These are phyloP conservation scores for Pichia ethanolica DNA, from an alignment of 805 yeast species.

Conservation along the genomic window DNA sequence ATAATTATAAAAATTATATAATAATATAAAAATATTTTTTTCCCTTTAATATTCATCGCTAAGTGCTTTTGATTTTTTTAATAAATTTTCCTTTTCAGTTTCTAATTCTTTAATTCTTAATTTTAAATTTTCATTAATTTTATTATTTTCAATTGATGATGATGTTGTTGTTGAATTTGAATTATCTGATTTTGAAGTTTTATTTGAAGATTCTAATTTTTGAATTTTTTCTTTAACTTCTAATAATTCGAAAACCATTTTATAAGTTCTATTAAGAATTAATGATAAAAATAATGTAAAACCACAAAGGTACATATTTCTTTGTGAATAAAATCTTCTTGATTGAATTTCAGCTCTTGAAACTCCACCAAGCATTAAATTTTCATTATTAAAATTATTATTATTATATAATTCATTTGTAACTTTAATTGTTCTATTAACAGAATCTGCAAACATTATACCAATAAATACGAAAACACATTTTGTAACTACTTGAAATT, in stretches of 20 bases:
- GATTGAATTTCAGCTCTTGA: conserved; percentile 84
- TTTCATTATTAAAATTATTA: conserved; percentile 8
- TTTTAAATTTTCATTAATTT: conserved; percentile 29
- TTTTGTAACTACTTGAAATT: conserved; percentile 69
- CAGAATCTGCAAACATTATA: conserved; percentile 79
- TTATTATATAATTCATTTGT: conserved; percentile 46
- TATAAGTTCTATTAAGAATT: conserved; percentile 77
- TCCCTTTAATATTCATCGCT: conserved; percentile 51
- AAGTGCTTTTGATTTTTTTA: conserved; percentile 65
- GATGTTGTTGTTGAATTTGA: background rate
- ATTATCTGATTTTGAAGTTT: background rate
- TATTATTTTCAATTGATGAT: conserved; percentile 13
- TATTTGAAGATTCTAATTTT: conserved; percentile 4
- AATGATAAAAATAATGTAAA: conserved; percentile 86
- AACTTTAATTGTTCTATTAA: conserved; percentile 72
- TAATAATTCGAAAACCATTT: conserved; percentile 67
- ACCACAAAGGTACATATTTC: conserved; percentile 94
- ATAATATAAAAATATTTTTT: background rate
- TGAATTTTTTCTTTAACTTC: conserved; percentile 49
- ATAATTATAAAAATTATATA: background rate
- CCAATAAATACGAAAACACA: conserved; percentile 79
- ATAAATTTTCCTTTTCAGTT: conserved; percentile 55
- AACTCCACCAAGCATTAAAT: conserved; percentile 21
- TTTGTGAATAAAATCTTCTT: conserved; percentile 88
- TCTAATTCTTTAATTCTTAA: conserved; percentile 50